Conservation (phyloP, 495 filamentous ascomycete species). For the Pseudomonodictys pantanalensis region DNA sequence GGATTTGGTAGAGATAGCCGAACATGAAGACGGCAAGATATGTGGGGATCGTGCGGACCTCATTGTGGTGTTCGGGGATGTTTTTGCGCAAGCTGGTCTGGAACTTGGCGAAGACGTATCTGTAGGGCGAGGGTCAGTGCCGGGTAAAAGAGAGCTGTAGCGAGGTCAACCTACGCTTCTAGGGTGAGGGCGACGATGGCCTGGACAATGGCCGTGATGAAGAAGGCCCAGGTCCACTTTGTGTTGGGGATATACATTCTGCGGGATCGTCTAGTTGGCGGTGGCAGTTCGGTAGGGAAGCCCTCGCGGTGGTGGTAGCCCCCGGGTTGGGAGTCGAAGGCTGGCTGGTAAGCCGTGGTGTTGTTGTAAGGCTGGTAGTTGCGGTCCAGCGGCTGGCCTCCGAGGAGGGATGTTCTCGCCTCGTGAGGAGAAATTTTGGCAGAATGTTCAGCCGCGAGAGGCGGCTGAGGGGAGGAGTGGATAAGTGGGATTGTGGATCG, state of each 20-base stretch:
- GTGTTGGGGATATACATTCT: slow-evolving; percentile 73
- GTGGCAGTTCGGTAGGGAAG: slow-evolving; percentile 41
- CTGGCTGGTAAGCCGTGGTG: background rate
- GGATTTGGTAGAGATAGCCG: slow-evolving; percentile 85
- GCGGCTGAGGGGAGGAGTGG: slow-evolving; percentile 21
- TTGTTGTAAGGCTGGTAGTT: slow-evolving; percentile 16
- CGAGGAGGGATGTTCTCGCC: slow-evolving; percentile 63
- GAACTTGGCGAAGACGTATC: slow-evolving; percentile 70
- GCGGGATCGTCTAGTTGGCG: slow-evolving; percentile 8
- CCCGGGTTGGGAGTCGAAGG: slow-evolving; percentile 26
- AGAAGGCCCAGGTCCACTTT: slow-evolving; percentile 84
- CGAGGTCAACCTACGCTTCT: slow-evolving; percentile 66
- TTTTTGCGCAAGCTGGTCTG: slow-evolving; percentile 50
- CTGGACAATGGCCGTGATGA: slow-evolving; percentile 70
- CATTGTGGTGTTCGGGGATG: slow-evolving; percentile 35
- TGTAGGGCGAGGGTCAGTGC: slow-evolving; percentile 46
- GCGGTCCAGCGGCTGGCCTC: slow-evolving; percentile 55
- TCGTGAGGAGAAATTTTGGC: slow-evolving; percentile 62
- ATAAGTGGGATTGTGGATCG: slow-evolving; percentile 3
- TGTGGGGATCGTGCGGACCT: slow-evolving; percentile 71
- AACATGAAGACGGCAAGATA: slow-evolving; percentile 97
- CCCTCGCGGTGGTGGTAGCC: slow-evolving; percentile 59
- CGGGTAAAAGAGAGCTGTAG: background rate
- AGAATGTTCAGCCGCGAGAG: slow-evolving; percentile 31
- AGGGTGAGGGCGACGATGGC: slow-evolving; percentile 74